Conservation (phyloP, 768 basidiomycete species). For the Leccinum fibrillosum region DNA sequence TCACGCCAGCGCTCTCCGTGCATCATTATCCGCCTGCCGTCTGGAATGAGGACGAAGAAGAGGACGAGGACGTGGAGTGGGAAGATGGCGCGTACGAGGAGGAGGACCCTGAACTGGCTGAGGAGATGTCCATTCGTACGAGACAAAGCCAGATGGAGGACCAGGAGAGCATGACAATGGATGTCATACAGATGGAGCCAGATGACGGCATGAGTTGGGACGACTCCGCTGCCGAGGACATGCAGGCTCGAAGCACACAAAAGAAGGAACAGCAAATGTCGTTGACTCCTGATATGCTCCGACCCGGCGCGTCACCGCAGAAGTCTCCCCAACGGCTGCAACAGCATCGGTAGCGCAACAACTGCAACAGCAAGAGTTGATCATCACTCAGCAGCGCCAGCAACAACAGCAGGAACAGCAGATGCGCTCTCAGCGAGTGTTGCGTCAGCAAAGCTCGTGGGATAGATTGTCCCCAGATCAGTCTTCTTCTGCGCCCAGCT, state of each 20-base stretch:
- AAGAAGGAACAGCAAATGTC: slow-evolving; percentile 19
- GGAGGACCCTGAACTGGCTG: slow-evolving; percentile 61
- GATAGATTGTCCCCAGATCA: too few relatives aligned
- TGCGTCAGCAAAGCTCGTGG: slow-evolving; percentile 46
- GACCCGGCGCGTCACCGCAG: slow-evolving; percentile 32
- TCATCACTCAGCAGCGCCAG: slow-evolving; percentile 33
- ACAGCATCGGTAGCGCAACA: slow-evolving; percentile 12
- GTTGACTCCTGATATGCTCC: slow-evolving; percentile 34
- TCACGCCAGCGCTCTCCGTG: slow-evolving; percentile 64
- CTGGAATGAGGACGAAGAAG: slow-evolving; percentile 75
- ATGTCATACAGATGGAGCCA: slow-evolving; percentile 50
- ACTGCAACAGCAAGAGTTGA: slow-evolving; percentile 24
- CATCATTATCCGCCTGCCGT: slow-evolving; percentile 80
- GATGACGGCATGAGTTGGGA: slow-evolving; percentile 93
- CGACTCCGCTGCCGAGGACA: slow-evolving; percentile 56
- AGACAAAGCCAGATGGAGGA: slow-evolving; percentile 35
- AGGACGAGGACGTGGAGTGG: slow-evolving; percentile 48
- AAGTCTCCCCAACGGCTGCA: slow-evolving; percentile 11
- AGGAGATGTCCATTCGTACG: slow-evolving; percentile 45
- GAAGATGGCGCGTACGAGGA: slow-evolving; percentile 71
- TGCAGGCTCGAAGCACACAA: slow-evolving; percentile 35
- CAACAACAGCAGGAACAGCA: slow-evolving; percentile 33
- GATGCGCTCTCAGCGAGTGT: slow-evolving; percentile 22
- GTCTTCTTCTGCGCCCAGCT: too few relatives aligned
- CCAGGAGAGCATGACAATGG: slow-evolving; percentile 30